Base-by-base conservation (phyloP, 352 stramenopile genomes). In the Pythium aquatile region DNA sequence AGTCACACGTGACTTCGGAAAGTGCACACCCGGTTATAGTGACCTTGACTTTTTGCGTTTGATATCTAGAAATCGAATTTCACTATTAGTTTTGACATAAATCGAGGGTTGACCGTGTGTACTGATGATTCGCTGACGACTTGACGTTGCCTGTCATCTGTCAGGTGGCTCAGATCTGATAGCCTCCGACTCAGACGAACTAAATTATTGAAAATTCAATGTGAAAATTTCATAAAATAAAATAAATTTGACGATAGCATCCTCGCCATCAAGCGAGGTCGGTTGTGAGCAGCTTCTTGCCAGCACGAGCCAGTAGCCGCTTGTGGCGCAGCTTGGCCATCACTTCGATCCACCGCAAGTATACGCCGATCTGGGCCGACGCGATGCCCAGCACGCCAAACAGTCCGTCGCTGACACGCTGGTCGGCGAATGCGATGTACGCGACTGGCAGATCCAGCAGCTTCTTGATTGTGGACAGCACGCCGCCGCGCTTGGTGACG, bases 401-500 rank as follows among this genome's bases (percentile, higher is more conserved):
- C 2, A 84, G 40, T 9, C 72, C 76, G 61, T 89, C 80, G n/a
- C 68, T 83, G 24, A 85, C 78, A 24, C 76, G 79, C 20, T 74
- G 20, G 11, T 76, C 76, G 1, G 69, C 70, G 13, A 83, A 77
- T 0, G 73, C 72, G 24, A 87, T 51, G 33, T 72, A 83, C 17
- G 80, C 77, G 10, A 89, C 76, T 0, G 80, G 78, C 62, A 89
- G 63, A 39, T 89, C 80, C 26, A 85, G 58, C 17, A 87, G 52
- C 60, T 85, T 85, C 70, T 89, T 89, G 46, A 75, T 9, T 1
- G 65, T 78, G 29, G 68, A 78, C 7, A 85, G 33, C 16, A 48
- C 37, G 3, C 68, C 64, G 28, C 68, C 70, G 10, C 80, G 75
- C 16, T 71, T 46, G 54, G 84, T 57, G 55, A 79, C 46, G 58